A percentile compares a stretch with the other conserved stretches of the same genome.
Evolutionary conservation across 331 rosid genomes (phyloP).

Genomic region (Rhamnella rubrinervis): DNA sequence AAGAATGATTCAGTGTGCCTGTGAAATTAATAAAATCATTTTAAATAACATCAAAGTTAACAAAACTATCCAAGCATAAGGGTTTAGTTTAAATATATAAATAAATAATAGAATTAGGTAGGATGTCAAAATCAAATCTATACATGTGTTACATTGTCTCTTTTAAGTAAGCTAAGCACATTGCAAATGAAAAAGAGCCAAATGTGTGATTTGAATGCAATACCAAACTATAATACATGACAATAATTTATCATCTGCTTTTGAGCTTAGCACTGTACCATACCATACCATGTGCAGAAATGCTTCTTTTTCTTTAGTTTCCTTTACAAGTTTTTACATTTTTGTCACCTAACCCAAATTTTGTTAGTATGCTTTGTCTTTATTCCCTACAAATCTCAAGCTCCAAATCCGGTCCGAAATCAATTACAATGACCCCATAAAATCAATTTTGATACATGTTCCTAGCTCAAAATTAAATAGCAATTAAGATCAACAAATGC

Average conservation of each 20-base stretch:
- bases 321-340: too few relatives aligned
- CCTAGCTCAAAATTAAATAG: too few relatives aligned
- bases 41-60: background rate
- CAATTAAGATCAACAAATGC: too few relatives aligned
- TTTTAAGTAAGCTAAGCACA: background rate
- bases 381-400: background rate
- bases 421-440: too few relatives aligned
- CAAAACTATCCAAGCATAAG: background rate
- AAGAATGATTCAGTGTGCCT: conserved; percentile 68
- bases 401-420: background rate
- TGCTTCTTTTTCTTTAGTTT: background rate
- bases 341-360: too few relatives aligned
- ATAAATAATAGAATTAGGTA: background rate
- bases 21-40: background rate
- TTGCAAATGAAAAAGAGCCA: background rate
- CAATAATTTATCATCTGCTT: background rate
- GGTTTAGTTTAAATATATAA: background rate
- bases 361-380: background rate
- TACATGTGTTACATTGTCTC: background rate
- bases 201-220: background rate
- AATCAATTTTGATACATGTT: too few relatives aligned
- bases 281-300: background rate
- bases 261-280: background rate
- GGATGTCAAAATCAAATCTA: conserved; percentile 10
- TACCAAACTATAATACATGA: conserved; percentile 3